These are phyloP conservation scores for Baorangia bicolor DNA, from an alignment of 768 basidiomycete genomes.

Conservation along the genomic window DNA sequence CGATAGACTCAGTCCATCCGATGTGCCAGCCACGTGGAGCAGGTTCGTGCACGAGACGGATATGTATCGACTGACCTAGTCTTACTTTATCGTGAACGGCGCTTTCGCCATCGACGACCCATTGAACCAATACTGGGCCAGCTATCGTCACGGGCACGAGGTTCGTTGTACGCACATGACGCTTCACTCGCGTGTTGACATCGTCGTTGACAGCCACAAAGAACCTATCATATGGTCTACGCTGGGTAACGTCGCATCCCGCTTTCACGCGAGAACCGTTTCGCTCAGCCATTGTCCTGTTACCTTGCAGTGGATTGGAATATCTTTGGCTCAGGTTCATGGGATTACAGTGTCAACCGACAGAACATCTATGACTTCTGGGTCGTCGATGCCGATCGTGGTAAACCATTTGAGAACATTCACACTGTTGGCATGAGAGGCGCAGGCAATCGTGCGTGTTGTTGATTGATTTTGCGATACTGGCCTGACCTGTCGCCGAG, in stretches of 20 bases:
- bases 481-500: neutral
- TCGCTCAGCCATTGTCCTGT: neutral
- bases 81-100: conserved; percentile 2
- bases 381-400: neutral
- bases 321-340: conserved; percentile 25
- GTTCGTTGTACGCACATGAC: conserved; percentile 11
- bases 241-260: neutral
- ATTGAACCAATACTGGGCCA: conserved; percentile 57
- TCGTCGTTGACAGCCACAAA: conserved; percentile 46
- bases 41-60: neutral
- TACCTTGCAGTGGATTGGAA: conserved; percentile 49
- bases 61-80: neutral
- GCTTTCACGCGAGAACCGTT: neutral
- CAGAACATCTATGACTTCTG: neutral
- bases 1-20: neutral
- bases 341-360: neutral
- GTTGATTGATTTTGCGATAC: neutral
- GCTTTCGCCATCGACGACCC: conserved; percentile 57
- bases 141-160: conserved; percentile 74
- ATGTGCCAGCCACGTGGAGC: conserved; percentile 20
- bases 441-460: neutral
- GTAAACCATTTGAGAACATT: conserved; percentile 49
- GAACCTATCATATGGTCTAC: conserved; percentile 68
- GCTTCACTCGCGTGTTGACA: neutral
- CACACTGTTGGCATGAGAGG: conserved; percentile 54